Base-by-base conservation (phyloP, 257 asterid genomes). In the Plantago elongata region DNA sequence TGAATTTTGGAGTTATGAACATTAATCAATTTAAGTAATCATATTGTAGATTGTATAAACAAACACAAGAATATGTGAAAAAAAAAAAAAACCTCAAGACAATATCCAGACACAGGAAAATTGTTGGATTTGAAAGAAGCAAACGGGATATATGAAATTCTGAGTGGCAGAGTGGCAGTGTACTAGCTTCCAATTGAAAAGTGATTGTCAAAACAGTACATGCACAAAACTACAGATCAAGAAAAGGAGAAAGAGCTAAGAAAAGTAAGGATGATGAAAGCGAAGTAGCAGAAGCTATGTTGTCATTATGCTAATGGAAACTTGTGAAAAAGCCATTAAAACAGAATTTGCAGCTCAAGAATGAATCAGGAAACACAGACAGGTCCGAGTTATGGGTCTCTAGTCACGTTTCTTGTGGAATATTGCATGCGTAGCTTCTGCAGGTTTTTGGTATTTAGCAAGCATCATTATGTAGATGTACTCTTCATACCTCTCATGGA, bases 301-400 rank as follows among this genome's bases (percentile, higher is more conserved):
- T 64, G 78, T 74, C 78, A 70, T 67, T 51, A 73, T 47, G 27
- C 47, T 0, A 45, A 29, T 74, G 80, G 73, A 73, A 75, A 64
- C 67, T 63, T 63, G 80, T 70, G 64, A 61, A 46, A 9, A 34
- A 62, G 69, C 40, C 51, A 27, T 45, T 37, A 49, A 62, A 64
- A 50, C 34, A 52, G 84, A 68, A 71, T 68, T 73, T 70, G 51
- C 74, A 64, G 71, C 55, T 42, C 7, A 34, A 34, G 40, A 34
- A 34, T 34, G 14, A 54, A 60, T 17, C 50, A 61, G 15, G 9
- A 61, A 45, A 49, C 43, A 7, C 64, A 9, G 42, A 17, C 18
- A 16, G 44, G 60, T 47, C 55, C 64, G 46, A 59, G 69, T 45
- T 54, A 69, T 69, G 78, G 73, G 64, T 62, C 75, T 62, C 75